These are phyloP conservation scores for Boehmeria nivea DNA, from an alignment of 306 rosid species.

Conservation along the genomic window DNA sequence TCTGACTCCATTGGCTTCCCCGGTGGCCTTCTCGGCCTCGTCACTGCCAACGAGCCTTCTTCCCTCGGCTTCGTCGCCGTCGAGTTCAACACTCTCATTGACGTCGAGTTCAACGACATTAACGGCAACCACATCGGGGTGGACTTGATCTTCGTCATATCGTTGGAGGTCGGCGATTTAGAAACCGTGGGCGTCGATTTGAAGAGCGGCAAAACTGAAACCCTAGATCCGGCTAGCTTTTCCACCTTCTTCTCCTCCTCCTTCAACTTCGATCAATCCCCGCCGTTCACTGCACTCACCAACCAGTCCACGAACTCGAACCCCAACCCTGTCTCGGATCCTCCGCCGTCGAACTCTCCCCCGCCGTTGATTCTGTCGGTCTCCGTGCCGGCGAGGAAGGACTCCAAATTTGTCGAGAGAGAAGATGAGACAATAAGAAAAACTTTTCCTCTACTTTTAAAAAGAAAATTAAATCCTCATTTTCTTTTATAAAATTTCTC, in stretches of 20 bases:
- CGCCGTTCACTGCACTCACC: constrained; percentile 55
- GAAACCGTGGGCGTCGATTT: constrained; percentile 56
- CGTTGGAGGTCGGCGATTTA: constrained; percentile 51
- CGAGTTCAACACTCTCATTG: constrained; percentile 89
- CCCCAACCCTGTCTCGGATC: constrained; percentile 27
- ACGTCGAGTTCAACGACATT: constrained; percentile 78
- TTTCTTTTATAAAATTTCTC: too few species aligned
- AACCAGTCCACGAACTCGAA: constrained; percentile 47
- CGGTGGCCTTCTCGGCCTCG: constrained; percentile 76
- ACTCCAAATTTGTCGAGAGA: too few species aligned
- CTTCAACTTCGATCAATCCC: constrained; percentile 32
- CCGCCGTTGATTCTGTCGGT: constrained; percentile 75
- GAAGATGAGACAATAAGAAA: too few species aligned
- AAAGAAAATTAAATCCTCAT: too few species aligned
- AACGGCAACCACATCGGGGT: constrained; percentile 94
- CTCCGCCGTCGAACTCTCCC: constrained; percentile 29
- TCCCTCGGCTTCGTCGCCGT: constrained; percentile 58
- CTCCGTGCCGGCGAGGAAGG: constrained; percentile 1
- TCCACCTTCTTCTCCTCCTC: constrained; percentile 88
- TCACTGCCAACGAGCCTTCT: constrained; percentile 4
- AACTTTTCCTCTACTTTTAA: too few species aligned
- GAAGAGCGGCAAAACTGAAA: too few species aligned
- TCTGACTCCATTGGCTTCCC: constrained; percentile 52
- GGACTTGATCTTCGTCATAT: constrained; percentile 74
- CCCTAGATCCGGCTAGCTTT: too few species aligned